Conservation (phyloP, 768 basidiomycete species). For the Amanita phalloides region DNA sequence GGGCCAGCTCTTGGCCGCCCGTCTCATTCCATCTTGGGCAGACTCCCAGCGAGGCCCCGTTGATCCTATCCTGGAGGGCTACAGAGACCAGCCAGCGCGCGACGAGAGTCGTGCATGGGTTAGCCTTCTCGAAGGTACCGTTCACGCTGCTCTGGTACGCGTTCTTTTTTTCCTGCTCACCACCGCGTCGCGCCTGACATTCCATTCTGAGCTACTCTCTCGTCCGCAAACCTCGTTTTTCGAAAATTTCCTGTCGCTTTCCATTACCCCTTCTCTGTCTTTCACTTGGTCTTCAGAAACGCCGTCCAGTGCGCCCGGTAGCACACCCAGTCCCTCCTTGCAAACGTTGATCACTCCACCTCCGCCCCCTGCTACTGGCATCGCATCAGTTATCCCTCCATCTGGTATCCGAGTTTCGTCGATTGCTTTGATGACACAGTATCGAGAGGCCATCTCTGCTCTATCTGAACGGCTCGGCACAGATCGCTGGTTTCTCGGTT, state of each 20-base stretch:
- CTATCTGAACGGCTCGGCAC: constrained; percentile 67
- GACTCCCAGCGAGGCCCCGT: constrained; percentile 37
- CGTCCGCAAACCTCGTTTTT: constrained; percentile 35
- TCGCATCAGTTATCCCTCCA: constrained; percentile 49
- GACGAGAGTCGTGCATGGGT: constrained; percentile 83
- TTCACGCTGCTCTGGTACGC: constrained; percentile 69
- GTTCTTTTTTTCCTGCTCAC: neutral
- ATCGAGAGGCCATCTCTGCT: constrained; percentile 60
- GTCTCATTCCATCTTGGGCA: constrained; percentile 67
- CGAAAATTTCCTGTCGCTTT: constrained; percentile 25
- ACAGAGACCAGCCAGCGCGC: constrained; percentile 41
- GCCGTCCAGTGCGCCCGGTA: neutral
- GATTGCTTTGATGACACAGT: constrained; percentile 41
- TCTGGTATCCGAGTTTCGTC: constrained; percentile 49
- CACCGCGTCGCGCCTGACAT: neutral
- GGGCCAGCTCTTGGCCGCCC: constrained; percentile 48
- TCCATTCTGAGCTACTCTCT: constrained; percentile 31
- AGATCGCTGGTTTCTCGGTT: constrained; percentile 76
- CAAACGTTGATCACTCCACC: constrained; percentile 50
- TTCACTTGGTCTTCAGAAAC: constrained; percentile 3
- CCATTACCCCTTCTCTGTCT: constrained; percentile 1
- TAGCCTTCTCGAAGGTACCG: constrained; percentile 60
- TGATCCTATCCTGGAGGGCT: constrained; percentile 49
- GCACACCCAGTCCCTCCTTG: constrained; percentile 21
- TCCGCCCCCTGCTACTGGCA: constrained; percentile 60